phyloP scores from a whole-genome alignment of 371 early-diverging fungal genomes.

The Haplosporangium sp. region DNA sequence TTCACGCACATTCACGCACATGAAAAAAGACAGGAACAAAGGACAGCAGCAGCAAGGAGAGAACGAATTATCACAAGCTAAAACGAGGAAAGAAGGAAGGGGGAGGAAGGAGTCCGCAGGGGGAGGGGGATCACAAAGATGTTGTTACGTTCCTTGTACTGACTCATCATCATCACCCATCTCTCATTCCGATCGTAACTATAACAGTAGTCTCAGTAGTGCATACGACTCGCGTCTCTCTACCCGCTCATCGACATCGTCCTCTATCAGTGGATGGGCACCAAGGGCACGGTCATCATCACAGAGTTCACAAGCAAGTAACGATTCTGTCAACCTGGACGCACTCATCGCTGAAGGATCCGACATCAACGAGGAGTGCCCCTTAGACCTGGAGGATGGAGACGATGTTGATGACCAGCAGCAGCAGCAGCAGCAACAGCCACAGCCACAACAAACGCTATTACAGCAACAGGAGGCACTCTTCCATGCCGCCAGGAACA shows the following conservation, averaged over 20 bases:
- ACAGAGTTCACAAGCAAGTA: slow-evolving; percentile 32
- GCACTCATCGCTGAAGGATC: slow-evolving; percentile 49
- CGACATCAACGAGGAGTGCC: slow-evolving; percentile 46
- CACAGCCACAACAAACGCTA: slow-evolving; percentile 1
- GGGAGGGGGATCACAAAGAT: not conserved
- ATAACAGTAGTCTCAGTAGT: slow-evolving; percentile 10
- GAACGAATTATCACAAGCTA: not conserved
- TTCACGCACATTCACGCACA: not conserved
- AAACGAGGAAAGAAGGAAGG: not conserved
- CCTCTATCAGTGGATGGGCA: slow-evolving; percentile 35
- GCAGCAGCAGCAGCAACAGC: slow-evolving; percentile 7
- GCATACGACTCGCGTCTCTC: slow-evolving; percentile 36
- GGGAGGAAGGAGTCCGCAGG: not conserved
- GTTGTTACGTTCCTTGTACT: not conserved
- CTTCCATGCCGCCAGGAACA: not conserved
- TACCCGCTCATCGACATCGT: slow-evolving; percentile 28
- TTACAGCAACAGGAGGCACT: not conserved
- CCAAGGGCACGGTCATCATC: slow-evolving; percentile 44
- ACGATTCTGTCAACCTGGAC: slow-evolving; percentile 47
- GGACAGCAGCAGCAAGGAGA: not conserved
- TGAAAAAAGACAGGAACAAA: not conserved
- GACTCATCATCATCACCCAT: not conserved
- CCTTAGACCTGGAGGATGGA: slow-evolving; percentile 35
- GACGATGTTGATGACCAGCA: slow-evolving; percentile 32
- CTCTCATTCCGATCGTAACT: not conserved